Evolutionary conservation across 1,284 basidiomycete species (phyloP), one percentile per base, ranked within the genome.

Genomic region (Kwoniella shivajii): DNA sequence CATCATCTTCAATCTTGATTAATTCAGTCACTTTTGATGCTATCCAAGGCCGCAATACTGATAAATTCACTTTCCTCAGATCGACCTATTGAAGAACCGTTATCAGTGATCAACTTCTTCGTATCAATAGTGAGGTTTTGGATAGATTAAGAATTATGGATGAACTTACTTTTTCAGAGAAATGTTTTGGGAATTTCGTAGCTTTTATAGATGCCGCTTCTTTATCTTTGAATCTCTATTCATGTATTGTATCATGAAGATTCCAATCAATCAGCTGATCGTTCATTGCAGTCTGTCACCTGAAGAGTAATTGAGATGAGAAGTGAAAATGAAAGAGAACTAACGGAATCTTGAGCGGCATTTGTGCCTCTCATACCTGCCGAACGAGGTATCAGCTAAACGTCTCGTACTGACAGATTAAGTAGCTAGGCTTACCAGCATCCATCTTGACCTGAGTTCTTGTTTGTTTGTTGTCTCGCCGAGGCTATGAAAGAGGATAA

Each of bases 1-100:
- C 88, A 71, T 99, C 95, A 75, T 99, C 95, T 72, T 99, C 95
- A 49, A 98, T 87, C 5, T 92, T 92, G 36, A 95, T 85, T 22
- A 97, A 83, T 66, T 93, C 89, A 4, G 89, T 85, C 54, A 96
- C 86, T 72, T 91, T 90, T 79, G 90, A 90, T 4, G 90, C 87
- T 57, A 97, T 88, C 95, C 95, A 99, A 2, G 92, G 91, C 54
- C 90, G 83, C 71, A 97, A 88, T 16, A 79, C 78, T 16, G 68
- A 57, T 26, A 78, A 73, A 75, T 96, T 95, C 58, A 98, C 92
- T 82, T 96, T 96, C 50, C 89, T 84, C 85, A 95, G 89, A 77
- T 97, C 93, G 50, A 97, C 92, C 88, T 91, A 66, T 39, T 14
- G 13, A 10, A 16, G 26, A 14, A 22, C 20, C n/a, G 43, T 9